Conservation (phyloP, 768 basidiomycete genomes). For the Sistotremastrum suecicum region DNA sequence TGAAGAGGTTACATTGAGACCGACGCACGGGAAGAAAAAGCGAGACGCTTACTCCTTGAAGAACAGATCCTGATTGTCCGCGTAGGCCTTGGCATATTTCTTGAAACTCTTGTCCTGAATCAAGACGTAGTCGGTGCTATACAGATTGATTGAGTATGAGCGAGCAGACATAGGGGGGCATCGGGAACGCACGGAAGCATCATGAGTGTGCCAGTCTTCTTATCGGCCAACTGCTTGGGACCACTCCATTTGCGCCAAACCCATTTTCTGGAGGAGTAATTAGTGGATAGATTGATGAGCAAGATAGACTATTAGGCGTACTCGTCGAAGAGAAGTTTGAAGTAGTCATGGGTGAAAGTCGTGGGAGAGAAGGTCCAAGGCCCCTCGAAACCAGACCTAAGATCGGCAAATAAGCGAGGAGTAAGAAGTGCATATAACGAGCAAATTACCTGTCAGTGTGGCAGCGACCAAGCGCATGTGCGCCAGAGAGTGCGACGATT, state of each 20-base stretch:
- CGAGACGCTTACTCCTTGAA: constrained; percentile 71
- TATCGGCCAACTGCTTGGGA: constrained; percentile 89
- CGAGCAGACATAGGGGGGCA: not conserved
- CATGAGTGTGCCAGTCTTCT: constrained; percentile 79
- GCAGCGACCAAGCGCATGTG: constrained; percentile 93
- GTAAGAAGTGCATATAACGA: not conserved
- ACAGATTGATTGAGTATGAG: constrained; percentile 2
- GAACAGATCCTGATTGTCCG: constrained; percentile 71
- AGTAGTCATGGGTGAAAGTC: constrained; percentile 78
- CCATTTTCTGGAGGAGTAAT: constrained; percentile 32
- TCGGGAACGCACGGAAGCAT: constrained; percentile 70
- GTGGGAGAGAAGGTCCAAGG: constrained; percentile 95
- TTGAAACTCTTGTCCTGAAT: constrained; percentile 86
- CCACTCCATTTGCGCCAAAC: constrained; percentile 94
- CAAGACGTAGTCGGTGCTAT: constrained; percentile 76
- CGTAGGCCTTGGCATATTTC: constrained; percentile 78
- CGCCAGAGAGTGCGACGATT: constrained; percentile 89
- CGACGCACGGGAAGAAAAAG: not conserved
- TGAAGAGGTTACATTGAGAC: constrained; percentile 15
- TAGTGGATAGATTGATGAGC: not conserved
- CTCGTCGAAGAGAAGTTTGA: constrained; percentile 74
- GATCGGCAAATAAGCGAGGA: not conserved
- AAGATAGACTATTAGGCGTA: constrained; percentile 17
- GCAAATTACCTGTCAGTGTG: constrained; percentile 54
- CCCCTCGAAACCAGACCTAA: constrained; percentile 66